Base-by-base conservation (phyloP, 2,329 filamentous ascomycete species). In the Sphaerulina vaccinii region DNA sequence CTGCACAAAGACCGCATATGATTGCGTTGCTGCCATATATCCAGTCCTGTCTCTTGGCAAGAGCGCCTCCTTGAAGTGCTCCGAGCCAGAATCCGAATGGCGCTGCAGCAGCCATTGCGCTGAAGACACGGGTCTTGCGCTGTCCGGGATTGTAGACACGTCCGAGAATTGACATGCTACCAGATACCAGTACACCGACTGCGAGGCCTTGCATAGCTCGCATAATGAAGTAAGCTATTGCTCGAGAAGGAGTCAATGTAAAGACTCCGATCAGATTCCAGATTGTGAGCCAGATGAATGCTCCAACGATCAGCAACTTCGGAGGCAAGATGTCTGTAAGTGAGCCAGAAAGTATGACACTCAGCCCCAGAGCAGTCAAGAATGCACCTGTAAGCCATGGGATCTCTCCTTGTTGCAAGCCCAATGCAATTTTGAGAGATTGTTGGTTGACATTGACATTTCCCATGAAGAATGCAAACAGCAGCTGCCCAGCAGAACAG, bases 21-120 rank as follows among this genome's bases (percentile, higher is more conserved):
- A 75, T 68, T 1, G 73, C 69, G 15, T 71, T 75, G 33, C 66
- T 68, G 15, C 72, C 73, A 49, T 75, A 75, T 36, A 76, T 71
- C 73, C 73, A 75, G 0, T 63, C 59, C 3, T 75, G 67, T 45
- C 70, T 67, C 0, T 60, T 53, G n/a, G 66, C 65, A 5, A 76
- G 59, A 0, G 69, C 71, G 16, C 74, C 74, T 3, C 72, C 74
- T 51, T 75, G 71, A 2, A 71, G 40, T n/a, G 64, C 66, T 13
- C 69, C 68, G 23, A 70, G 47, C 64, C 66, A 70, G 58, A 69
- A 71, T 0, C 68, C 69, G 32, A 70, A 60, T 1, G 69, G 69
- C 2, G 68, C 62, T 36, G 63, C 66, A 3, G 65, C 66, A 2
- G 69, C 68, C 68, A 71, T 71, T 7, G 67, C 54, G 36, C 59